These are phyloP conservation scores for Vararia minispora DNA, from an alignment of 768 basidiomycete genomes.

Conservation along the genomic window DNA sequence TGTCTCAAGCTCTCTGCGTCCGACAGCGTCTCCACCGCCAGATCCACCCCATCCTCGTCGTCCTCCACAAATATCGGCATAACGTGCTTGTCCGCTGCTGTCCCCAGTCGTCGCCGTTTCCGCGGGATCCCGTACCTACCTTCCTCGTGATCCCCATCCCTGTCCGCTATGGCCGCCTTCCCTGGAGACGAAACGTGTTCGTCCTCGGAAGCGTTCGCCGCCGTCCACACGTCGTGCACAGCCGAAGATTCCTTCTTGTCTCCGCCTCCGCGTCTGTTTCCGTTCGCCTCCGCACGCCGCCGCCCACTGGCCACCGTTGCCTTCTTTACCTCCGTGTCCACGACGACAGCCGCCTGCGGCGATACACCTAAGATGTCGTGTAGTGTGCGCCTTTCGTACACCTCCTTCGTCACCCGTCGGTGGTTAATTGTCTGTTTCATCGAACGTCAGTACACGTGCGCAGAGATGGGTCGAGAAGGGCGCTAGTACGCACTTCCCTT, in stretches of 20 bases:
- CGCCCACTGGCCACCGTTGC: no score
- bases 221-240: no score
- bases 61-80: slow-evolving; percentile 9
- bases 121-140: slow-evolving; percentile 35
- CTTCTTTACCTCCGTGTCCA: no score
- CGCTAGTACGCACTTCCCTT: slow-evolving; percentile 61
- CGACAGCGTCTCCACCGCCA: slow-evolving; percentile 4
- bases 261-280: slow-evolving; percentile 9
- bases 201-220: no score
- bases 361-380: slow-evolving; percentile 47
- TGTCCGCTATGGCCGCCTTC: slow-evolving; percentile 26
- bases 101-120: slow-evolving; percentile 36
- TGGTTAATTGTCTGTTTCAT: slow-evolving; percentile 57
- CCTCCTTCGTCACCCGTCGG: slow-evolving; percentile 54
- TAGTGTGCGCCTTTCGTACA: slow-evolving; percentile 47
- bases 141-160: slow-evolving; percentile 33
- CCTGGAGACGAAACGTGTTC: slow-evolving; percentile 27
- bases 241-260: no score
- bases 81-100: slow-evolving; percentile 37
- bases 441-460: neutral
- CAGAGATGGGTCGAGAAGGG: neutral
- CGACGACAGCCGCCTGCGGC: slow-evolving; percentile 9
- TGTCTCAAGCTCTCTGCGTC: slow-evolving; percentile 20
- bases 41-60: slow-evolving; percentile 13
- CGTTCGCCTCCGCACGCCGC: no score